Percentiles rank a stretch among this genome's conserved stretches.
phyloP scores from a whole-genome alignment of 2,329 filamentous ascomycete species.

The Sclerotinia minor region DNA sequence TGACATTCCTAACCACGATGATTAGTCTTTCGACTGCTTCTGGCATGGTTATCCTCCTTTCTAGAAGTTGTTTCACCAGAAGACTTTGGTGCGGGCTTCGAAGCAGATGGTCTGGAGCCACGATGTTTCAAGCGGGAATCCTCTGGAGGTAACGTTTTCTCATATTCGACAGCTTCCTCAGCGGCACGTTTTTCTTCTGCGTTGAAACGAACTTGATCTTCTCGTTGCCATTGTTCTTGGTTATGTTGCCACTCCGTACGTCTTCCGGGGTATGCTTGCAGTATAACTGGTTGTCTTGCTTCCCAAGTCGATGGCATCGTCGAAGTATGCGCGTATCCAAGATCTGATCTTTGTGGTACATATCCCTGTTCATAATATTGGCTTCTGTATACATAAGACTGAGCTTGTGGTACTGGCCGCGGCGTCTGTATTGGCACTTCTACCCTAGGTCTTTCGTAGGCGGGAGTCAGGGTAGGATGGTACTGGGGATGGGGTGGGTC shows the following conservation, averaged over 20 bases:
- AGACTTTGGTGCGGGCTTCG: not conserved
- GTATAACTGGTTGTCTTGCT: not conserved
- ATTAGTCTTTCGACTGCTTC: too few relatives aligned
- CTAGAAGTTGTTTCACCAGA: not conserved
- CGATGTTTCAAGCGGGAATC: fast-evolving
- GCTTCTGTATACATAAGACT: too few relatives aligned
- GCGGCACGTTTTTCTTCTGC: not conserved
- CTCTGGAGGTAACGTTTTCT: not conserved
- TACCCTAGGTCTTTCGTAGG: not conserved
- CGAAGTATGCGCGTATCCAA: not conserved
- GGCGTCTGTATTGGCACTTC: not conserved
- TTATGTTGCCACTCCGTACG: not conserved
- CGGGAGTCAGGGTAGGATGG: too few relatives aligned
- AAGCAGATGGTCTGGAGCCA: too few relatives aligned
- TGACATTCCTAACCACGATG: too few relatives aligned
- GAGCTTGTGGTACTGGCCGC: not conserved
- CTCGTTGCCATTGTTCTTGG: not conserved
- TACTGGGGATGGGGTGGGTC: too few relatives aligned
- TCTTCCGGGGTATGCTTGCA: too few relatives aligned
- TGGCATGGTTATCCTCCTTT: not conserved
- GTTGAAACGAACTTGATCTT: not conserved
- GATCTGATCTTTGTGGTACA: not conserved
- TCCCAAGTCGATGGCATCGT: not conserved
- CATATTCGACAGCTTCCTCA: not conserved
- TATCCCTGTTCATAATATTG: not conserved